A percentile compares a stretch with the other conserved stretches of the same genome.
Evolutionary conservation across 192 early-diverging fungal species (phyloP).

Genomic region (Linnemannia elongata): DNA sequence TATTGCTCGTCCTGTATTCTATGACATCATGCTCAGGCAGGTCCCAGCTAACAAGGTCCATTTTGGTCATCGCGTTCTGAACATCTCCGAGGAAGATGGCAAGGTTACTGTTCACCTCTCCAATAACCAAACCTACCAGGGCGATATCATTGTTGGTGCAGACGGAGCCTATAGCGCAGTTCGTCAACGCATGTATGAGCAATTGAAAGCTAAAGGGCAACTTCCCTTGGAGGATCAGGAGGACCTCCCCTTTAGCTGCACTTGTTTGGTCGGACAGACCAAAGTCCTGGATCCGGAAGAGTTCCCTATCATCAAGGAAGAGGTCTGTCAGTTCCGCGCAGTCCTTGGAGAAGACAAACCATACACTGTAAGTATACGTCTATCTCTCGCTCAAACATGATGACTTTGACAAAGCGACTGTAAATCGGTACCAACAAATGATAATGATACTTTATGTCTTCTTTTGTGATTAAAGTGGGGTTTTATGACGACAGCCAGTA

Average conservation of each 20-base stretch:
- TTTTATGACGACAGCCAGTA: neutral
- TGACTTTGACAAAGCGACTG: too few relatives aligned
- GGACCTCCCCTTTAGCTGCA: neutral
- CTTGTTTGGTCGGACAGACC: slow-evolving; percentile 28
- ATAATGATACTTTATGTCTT: neutral
- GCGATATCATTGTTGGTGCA: slow-evolving; percentile 47
- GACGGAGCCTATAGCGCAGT: slow-evolving; percentile 45
- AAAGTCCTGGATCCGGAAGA: slow-evolving; percentile 5
- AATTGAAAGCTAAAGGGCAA: neutral
- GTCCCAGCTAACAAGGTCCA: slow-evolving; percentile 19
- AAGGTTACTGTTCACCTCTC: slow-evolving; percentile 23
- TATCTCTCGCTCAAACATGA: neutral
- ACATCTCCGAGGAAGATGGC: slow-evolving; percentile 16
- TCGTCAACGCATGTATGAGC: slow-evolving; percentile 19
- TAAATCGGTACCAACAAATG: neutral
- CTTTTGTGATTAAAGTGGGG: slow-evolving; percentile 11
- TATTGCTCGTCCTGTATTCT: slow-evolving; percentile 10
- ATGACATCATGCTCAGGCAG: neutral
- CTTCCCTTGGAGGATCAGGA: neutral
- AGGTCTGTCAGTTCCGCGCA: neutral
- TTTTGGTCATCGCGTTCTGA: slow-evolving; percentile 23
- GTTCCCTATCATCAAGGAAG: slow-evolving; percentile 1
- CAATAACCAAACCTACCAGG: slow-evolving; percentile 15
- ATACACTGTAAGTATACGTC: slow-evolving; percentile 5
- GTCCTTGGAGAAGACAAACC: slow-evolving; percentile 12